These are phyloP conservation scores for Ramularia endophylla DNA, from an alignment of 2,329 filamentous ascomycete species.

Conservation along the genomic window DNA sequence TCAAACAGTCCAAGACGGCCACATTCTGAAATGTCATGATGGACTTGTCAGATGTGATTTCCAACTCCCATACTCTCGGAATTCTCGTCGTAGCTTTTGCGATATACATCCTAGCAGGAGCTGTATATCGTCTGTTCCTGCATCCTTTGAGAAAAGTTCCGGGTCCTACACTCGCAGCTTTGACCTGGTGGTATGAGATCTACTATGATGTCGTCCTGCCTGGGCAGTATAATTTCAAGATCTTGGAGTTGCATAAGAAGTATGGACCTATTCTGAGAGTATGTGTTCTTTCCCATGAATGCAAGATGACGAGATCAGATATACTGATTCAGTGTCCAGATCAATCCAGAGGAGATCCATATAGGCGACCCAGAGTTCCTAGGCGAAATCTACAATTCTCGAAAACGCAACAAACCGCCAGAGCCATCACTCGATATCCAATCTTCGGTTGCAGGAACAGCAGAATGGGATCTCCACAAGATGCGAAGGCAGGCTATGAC, in stretches of 20 bases:
- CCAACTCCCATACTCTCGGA: too few species aligned
- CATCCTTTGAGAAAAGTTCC: conserved; percentile 6
- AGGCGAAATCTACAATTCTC: conserved; percentile 16
- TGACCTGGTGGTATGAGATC: conserved; percentile 11
- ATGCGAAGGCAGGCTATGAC: conserved; percentile 8
- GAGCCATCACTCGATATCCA: conserved; percentile 3
- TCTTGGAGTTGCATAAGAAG: conserved; percentile 10
- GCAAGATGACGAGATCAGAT: too few species aligned
- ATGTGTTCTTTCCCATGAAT: too few species aligned
- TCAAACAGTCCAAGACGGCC: too few species aligned
- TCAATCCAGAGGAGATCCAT: conserved; percentile 40
- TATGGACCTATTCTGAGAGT: conserved; percentile 10
- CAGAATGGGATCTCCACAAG: conserved; percentile 5
- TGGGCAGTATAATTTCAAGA: conserved; percentile 13
- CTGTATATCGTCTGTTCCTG: conserved; percentile 8
- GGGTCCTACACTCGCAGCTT: conserved; percentile 1
- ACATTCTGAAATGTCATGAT: too few species aligned
- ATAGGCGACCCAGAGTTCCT: conserved; percentile 37
- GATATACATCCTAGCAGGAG: too few species aligned
- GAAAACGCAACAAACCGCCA: conserved; percentile 3
- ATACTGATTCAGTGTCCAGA: conserved; percentile 40
- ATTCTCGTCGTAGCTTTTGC: too few species aligned
- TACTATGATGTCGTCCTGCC: conserved; percentile 12
- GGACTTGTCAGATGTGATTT: too few species aligned
- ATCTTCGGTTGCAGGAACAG: conserved; percentile 5